Base-by-base conservation (phyloP, 305 asterid species). In the Nicotiana rustica region DNA sequence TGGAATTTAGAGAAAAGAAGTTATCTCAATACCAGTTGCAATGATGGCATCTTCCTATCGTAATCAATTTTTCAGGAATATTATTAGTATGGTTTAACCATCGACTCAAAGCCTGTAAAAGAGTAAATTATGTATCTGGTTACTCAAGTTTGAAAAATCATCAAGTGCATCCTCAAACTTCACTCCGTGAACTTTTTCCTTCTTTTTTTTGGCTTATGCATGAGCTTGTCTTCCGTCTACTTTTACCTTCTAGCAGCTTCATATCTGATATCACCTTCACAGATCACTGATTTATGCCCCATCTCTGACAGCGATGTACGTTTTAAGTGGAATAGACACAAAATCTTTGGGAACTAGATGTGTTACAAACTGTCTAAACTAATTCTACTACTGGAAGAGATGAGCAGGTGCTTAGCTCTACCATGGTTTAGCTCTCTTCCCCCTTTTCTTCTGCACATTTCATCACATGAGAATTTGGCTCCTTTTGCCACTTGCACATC, bases 41-140 rank as follows among this genome's bases (percentile, higher is more conserved):
- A 25, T 64, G 29, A 29, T 12, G 70, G 29, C 70, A 65, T 65
- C 70, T 65, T 65, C 70, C 13, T 29, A 41, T 55, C 25, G 79
- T 49, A 57, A 25, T 75, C 80, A 75, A 15, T 75, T 75, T 25
- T 75, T 52, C 65, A 0, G 64, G 80, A 29, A 52, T 75, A 36
- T 25, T 52, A 44, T 29, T 75, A 7, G 4, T 25, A 25, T 52
- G 41, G 21, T 21, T 15, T 29, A 14, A 52, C 3, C 47, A 29
- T 52, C 0, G 65, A 52, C 29, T 75, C 65, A 47, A 75, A 52
- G 36, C 47, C 47, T 75, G 60, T 52, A 52, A 52, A 75, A 29
- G 17, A 75, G 65, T 14, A 15, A 52, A 14, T 66, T 66, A 67
- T 33, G 47, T 33, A 33, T 67, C 49, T 15, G 3, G 49, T 33